Percentiles rank a stretch among this genome's conserved stretches.
Conservation (phyloP, 441 rosid species). For the Populus hybrid region DNA sequence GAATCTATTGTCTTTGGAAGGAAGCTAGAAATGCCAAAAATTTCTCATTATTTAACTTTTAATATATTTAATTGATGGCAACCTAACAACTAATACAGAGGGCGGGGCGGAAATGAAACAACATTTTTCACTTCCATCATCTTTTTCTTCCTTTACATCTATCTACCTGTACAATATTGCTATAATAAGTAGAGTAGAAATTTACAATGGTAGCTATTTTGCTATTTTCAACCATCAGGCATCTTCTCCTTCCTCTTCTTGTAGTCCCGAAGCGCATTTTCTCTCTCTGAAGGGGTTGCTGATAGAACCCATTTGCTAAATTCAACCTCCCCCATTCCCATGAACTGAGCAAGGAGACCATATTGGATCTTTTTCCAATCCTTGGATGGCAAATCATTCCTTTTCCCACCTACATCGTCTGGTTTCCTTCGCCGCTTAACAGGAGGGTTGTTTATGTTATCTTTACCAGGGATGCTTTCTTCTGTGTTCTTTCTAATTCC, state of each 20-base stretch:
- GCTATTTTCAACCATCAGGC: slow-evolving; percentile 25
- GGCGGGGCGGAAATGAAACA: not conserved
- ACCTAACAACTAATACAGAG: not conserved
- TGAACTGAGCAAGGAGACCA: slow-evolving; percentile 53
- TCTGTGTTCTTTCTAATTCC: slow-evolving; percentile 20
- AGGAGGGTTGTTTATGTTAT: slow-evolving; percentile 7
- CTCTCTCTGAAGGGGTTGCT: slow-evolving; percentile 50
- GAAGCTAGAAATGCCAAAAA: not conserved
- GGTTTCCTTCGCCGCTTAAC: slow-evolving; percentile 24
- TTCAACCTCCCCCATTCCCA: slow-evolving; percentile 62
- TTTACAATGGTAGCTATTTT: not conserved
- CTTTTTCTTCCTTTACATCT: not conserved
- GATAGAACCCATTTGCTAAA: slow-evolving; percentile 84
- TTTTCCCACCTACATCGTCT: slow-evolving; percentile 16
- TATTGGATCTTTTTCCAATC: slow-evolving; percentile 50
- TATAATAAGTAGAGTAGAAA: not conserved
- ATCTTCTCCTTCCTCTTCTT: slow-evolving; percentile 43
- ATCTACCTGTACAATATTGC: not conserved
- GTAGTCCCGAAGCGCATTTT: slow-evolving; percentile 48
- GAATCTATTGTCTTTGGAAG: not conserved
- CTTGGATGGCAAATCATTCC: slow-evolving; percentile 23
- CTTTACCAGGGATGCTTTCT: slow-evolving; percentile 26
- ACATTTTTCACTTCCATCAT: not conserved
- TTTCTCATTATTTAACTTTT: not conserved
- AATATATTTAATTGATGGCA: not conserved